Evolutionary conservation across 495 filamentous ascomycete genomes (phyloP), one percentile per base, ranked within the genome.

Genomic region (Usnea hakonensis): DNA sequence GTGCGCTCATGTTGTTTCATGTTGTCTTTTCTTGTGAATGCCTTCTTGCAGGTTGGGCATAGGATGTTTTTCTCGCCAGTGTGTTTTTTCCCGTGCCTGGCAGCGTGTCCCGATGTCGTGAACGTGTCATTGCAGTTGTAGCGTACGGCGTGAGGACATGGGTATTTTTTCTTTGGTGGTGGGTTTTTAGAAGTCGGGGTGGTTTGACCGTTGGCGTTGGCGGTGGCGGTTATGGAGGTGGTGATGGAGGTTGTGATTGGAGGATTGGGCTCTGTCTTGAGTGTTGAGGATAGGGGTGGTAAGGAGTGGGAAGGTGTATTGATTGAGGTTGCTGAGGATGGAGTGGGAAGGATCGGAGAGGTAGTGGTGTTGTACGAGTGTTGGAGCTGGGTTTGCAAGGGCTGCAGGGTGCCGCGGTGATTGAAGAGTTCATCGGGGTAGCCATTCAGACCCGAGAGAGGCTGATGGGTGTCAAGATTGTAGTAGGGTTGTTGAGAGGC

Each of bases 1-100:
- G 94, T 97, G 55, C 92, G 85, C 57, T 90, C 86, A 69, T 97
- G 93, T 68, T 97, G 93, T 79, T 96, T 96, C 90, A 97, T 97
- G 75, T 97, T 97, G 76, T 97, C 93, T 69, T 94, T 91, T 50
- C 93, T 86, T 7, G 94, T 96, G 70, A 97, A 97, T 54, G 90
- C 90, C 75, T 96, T 96, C 72, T 87, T 83, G 78, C 93, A 97
- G 61, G 87, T 90, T 0, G 89, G 87, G 75, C 93, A 97, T 55
- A 85, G 81, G 23, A 96, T 91, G 52, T 87, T 90, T 76, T 97
- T 97, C 76, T 96, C 91, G 28, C 90, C 93, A 0, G 92, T 96
- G 75, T 97, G 93, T 70, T 96, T 96, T 72, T 96, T 95, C 58
- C 91, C 91, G 70, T 97, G 93, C 10, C 93, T 86, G n/a, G 93